Base-by-base conservation (phyloP, 163 green algal species). In the Trebouxia gelatinosa region DNA sequence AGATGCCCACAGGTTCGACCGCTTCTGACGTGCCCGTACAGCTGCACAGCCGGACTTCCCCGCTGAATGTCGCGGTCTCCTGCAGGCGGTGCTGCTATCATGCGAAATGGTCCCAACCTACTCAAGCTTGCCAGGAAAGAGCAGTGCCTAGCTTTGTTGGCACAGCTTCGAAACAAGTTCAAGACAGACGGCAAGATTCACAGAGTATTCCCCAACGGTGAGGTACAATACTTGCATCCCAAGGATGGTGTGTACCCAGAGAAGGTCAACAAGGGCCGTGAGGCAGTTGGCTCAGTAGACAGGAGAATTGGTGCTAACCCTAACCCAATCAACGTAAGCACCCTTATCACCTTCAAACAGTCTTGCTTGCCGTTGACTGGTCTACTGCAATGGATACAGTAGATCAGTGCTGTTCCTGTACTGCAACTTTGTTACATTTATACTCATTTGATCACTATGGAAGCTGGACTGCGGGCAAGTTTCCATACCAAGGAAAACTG, bases 71-170 rank as follows among this genome's bases (percentile, higher is more conserved):
- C 43, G 13, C 43, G 9, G 9, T 54, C 11, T 54, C 43, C 11
- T 72, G 4, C 37, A 72, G 96, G 96, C 51, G 96, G 96, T 77
- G 96, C 96, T 37, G 96, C 96, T 70, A 99, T 98, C 87, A 98
- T 98, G 95, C 92, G 95, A 82, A 85, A 94, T 85, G 92, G 96
- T 76, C 92, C 95, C 62, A 99, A 99, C 94, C 90, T 99, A 77
- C 90, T 99, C 23, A 99, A 99, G 93, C 90, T 99, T n/a, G 90
- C 94, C 9, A 89, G 93, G 78, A 99, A 99, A 91, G 96, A 99
- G 95, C 96, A 99, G 90, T 98, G 94, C 94, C 84, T 99, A 67
- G 94, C 96, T 1, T 86, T 99, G 64, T 89, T 94, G 32, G 95
- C 90, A 13, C 92, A 98, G 94, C 92, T 99, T 70, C 89, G 95